phyloP scores from a whole-genome alignment of 1,284 basidiomycete genomes.

The Trichosporon sp. region DNA sequence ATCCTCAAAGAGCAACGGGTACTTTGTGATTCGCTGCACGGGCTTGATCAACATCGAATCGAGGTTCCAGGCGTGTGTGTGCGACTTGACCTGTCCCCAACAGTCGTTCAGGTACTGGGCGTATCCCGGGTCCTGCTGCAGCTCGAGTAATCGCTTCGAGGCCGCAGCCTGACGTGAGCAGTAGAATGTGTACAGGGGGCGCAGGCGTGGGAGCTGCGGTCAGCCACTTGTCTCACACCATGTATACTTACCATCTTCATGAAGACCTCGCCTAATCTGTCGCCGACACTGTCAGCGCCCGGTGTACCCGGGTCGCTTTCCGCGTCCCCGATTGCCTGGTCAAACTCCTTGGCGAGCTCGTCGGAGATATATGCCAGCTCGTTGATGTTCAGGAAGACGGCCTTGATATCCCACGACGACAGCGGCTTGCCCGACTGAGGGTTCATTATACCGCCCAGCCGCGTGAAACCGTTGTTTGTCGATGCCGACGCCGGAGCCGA shows the following conservation, averaged over 20 bases:
- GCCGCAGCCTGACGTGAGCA: conserved; percentile 83
- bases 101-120: conserved; percentile 70
- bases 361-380: conserved; percentile 74
- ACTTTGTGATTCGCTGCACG: conserved; percentile 88
- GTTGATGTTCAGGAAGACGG: conserved; percentile 77
- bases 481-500: conserved; percentile 10
- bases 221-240: conserved; percentile 13
- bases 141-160: conserved; percentile 65
- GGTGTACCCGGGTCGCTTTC: conserved; percentile 59
- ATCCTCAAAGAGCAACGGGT: conserved; percentile 78
- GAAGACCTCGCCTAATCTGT: conserved; percentile 77
- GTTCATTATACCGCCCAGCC: conserved; percentile 8
- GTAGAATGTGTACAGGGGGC: conserved; percentile 78
- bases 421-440: conserved; percentile 61
- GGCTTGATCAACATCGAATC: conserved; percentile 84
- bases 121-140: conserved; percentile 50
- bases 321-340: conserved; percentile 50
- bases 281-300: conserved; percentile 62
- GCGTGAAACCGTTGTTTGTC: conserved; percentile 14
- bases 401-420: conserved; percentile 68
- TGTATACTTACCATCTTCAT: conserved; percentile 65
- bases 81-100: conserved; percentile 67
- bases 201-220: conserved; percentile 70
- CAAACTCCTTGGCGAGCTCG: conserved; percentile 61
- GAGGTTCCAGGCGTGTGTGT: conserved; percentile 91